Conservation (phyloP, 1,284 basidiomycete species). For the Naganishia albida region DNA sequence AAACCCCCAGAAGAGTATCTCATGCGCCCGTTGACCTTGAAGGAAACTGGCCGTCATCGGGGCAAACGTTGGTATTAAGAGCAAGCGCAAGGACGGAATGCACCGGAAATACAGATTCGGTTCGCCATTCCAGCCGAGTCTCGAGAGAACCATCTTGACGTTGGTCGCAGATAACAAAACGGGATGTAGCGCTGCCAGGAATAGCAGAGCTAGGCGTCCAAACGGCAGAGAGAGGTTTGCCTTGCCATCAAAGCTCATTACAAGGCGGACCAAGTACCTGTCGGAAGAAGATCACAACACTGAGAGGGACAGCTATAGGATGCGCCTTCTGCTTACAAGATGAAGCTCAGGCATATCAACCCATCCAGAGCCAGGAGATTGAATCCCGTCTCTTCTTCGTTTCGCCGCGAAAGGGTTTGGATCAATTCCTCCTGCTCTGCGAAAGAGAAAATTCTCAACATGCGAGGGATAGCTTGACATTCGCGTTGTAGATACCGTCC, state of each 20-base stretch:
- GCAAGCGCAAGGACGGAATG: neutral
- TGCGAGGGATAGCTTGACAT: neutral
- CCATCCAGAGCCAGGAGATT: slow-evolving; percentile 15
- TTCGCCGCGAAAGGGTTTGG: slow-evolving; percentile 10
- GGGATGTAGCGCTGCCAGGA: slow-evolving; percentile 14
- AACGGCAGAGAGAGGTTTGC: neutral
- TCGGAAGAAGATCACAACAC: neutral
- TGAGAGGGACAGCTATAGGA: neutral
- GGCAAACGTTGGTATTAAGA: slow-evolving; percentile 22
- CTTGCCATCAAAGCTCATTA: neutral
- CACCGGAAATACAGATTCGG: neutral
- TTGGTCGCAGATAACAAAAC: slow-evolving; percentile 5
- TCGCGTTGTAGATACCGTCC: slow-evolving; percentile 1
- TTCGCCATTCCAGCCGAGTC: neutral
- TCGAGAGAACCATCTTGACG: slow-evolving; percentile 1
- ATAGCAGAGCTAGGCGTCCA: slow-evolving; percentile 8
- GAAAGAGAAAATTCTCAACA: neutral
- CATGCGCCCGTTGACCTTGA: slow-evolving; percentile 16
- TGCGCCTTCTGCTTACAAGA: neutral
- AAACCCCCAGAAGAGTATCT: slow-evolving; percentile 26
- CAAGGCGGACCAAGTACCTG: slow-evolving; percentile 19
- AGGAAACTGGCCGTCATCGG: slow-evolving; percentile 25
- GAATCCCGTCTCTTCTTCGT: slow-evolving; percentile 22
- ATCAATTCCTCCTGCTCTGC: slow-evolving; percentile 22
- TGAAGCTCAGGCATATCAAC: slow-evolving; percentile 18